Conservation (phyloP, 2,329 filamentous ascomycete species). For the Tolypocladium tundrense region DNA sequence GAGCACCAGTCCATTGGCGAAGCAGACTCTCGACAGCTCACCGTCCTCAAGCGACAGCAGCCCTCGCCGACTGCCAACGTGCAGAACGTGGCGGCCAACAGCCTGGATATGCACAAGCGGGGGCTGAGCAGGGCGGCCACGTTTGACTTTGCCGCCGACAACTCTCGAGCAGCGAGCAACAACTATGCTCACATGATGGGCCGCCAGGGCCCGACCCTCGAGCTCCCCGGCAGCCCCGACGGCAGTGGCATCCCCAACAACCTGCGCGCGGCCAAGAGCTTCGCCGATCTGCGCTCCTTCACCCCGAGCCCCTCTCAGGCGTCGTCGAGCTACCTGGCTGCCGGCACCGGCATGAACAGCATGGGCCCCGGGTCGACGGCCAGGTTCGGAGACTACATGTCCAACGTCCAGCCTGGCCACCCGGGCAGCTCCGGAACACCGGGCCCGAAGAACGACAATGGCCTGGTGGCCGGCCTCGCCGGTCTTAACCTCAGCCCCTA, state of each 20-base stretch:
- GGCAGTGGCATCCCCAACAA: conserved; percentile 57
- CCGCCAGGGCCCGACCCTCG: conserved; percentile 75
- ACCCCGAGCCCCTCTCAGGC: conserved; percentile 84
- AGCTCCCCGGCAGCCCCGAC: conserved; percentile 73
- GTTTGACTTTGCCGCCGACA: conserved; percentile 84
- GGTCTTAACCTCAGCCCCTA: conserved; percentile 41
- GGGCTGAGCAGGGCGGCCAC: conserved; percentile 90
- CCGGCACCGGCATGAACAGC: conserved; percentile 40
- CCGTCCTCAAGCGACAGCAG: conserved; percentile 65
- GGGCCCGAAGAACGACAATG: conserved; percentile 26
- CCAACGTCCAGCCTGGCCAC: conserved; percentile 24
- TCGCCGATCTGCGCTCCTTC: conserved; percentile 89
- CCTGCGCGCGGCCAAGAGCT: conserved; percentile 88
- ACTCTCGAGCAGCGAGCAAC: conserved; percentile 52
- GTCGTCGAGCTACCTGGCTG: conserved; percentile 63
- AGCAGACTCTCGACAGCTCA: conserved; percentile 79
- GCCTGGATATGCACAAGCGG: conserved; percentile 68
- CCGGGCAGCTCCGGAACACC: conserved; percentile 26
- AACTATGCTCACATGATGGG: conserved; percentile 65
- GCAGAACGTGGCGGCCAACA: conserved; percentile 51
- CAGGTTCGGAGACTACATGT: conserved; percentile 36
- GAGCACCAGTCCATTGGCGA: conserved; percentile 84
- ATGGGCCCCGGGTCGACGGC: conserved; percentile 30
- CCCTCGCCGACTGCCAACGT: conserved; percentile 41
- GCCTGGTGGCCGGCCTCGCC: conserved; percentile 37